Percentiles rank a stretch among this genome's conserved stretches.
Conservation (phyloP, 108 stramenopile genomes). For the Cyclostephanos tholiformis region DNA sequence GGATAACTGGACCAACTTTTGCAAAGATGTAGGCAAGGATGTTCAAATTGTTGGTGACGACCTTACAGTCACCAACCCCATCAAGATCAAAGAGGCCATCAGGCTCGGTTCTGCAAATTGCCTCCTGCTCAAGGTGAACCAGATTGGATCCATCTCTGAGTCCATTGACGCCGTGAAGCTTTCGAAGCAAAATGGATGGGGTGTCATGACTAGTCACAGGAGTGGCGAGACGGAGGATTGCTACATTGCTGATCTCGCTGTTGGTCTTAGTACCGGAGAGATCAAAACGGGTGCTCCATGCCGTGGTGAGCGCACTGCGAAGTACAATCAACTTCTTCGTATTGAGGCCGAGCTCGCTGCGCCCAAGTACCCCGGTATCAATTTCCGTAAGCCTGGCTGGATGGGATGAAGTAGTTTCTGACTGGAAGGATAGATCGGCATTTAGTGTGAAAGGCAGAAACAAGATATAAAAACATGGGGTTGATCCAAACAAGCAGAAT, state of each 20-base stretch:
- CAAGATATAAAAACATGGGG: too few relatives aligned
- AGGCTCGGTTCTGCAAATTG: conserved; percentile 94
- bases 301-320: conserved; percentile 97
- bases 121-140: conserved; percentile 99
- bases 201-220: conserved; percentile 99
- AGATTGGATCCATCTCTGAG: conserved; percentile 99
- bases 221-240: conserved; percentile 99
- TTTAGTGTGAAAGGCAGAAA: too few relatives aligned
- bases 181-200: conserved; percentile 99
- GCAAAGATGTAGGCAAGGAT: conserved; percentile 78
- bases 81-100: conserved; percentile 93
- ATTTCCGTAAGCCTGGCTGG: conserved; percentile 89
- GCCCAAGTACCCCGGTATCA: conserved; percentile 80
- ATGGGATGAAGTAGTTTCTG: conserved; percentile 63
- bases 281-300: conserved; percentile 99
- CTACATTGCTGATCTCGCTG: conserved; percentile 99
- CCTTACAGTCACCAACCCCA: conserved; percentile 98
- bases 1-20: conserved; percentile 96
- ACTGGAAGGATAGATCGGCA: too few relatives aligned
- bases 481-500: not conserved
- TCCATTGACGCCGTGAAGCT: conserved; percentile 98
- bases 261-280: conserved; percentile 98
- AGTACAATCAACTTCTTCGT: conserved; percentile 96
- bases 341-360: conserved; percentile 81
- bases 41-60: conserved; percentile 99